Percentiles rank a stretch among this genome's conserved stretches.
These are phyloP conservation scores for Lactarius deliciosus DNA, from an alignment of 768 basidiomycete genomes.

Conservation along the genomic window DNA sequence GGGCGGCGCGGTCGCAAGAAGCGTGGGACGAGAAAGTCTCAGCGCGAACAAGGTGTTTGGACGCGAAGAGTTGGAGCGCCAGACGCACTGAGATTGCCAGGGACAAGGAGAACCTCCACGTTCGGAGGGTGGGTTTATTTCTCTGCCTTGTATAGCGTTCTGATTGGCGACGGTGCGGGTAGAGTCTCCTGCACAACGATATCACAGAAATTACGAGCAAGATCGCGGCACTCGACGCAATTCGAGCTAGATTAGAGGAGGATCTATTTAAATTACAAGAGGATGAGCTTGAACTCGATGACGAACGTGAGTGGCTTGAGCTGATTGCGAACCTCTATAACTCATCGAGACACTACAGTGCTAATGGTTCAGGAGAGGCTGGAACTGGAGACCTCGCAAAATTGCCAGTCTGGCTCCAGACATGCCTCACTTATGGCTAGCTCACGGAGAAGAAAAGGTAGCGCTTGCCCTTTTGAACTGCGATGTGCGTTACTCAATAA, in stretches of 20 bases:
- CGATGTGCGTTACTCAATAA: constrained; percentile 4
- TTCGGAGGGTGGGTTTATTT: constrained; percentile 61
- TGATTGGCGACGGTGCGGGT: constrained; percentile 14
- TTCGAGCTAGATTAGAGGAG: constrained; percentile 75
- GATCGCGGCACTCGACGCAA: constrained; percentile 80
- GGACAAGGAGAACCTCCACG: constrained; percentile 92
- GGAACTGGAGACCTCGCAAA: constrained; percentile 59
- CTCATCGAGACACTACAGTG: constrained; percentile 47
- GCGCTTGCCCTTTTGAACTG: background rate
- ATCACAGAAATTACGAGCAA: constrained; percentile 87
- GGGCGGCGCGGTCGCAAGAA: constrained; percentile 47
- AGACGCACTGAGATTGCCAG: constrained; percentile 81
- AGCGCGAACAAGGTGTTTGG: constrained; percentile 70
- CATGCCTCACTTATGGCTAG: constrained; percentile 50
- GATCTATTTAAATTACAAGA: constrained; percentile 87
- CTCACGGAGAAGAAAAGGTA: constrained; percentile 71
- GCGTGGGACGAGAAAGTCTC: constrained; percentile 60
- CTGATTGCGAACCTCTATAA: constrained; percentile 10
- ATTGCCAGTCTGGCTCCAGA: constrained; percentile 34
- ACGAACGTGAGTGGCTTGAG: constrained; percentile 66
- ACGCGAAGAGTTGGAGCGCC: constrained; percentile 79
- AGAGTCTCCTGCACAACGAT: constrained; percentile 86
- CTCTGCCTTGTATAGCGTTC: constrained; percentile 1
- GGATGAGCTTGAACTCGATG: constrained; percentile 95
- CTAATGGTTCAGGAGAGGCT: constrained; percentile 87